Evolutionary conservation across 108 stramenopile species (phyloP), one percentile per base, ranked within the genome.

Genomic region (Cylindrotheca closterium): DNA sequence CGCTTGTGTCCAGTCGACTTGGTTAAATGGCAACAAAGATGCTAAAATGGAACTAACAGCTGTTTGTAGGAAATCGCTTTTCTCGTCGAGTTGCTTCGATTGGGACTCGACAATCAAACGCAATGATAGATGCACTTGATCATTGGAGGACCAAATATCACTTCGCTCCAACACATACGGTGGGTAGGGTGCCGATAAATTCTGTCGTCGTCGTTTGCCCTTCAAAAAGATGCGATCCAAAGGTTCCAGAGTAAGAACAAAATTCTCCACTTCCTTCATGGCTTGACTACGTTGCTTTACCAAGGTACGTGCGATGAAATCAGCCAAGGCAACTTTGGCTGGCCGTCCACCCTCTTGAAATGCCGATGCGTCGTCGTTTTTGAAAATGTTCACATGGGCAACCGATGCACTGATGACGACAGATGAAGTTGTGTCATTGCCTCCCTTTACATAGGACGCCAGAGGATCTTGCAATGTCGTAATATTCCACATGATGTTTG

Each of bases 141-240:
- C 47, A 17, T 61, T 54, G 15, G 51, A 47, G 62, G 74, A 79
- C 60, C 49, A 78, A 55, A 80, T 15, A 71, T 91, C 90, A 3
- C 77, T 84, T 10, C 90, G 78, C 69, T 91, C 87, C 72, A 91
- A 58, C 4, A 91, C 70, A 74, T 67, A 91, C 2, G 90, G 89
- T 21, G 42, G 63, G 52, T 65, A 55, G 19, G 57, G 27, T 15
- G 49, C 22, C 27, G 22, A 1, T 18, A 31, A 19, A 17, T 51
- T 21, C 27, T 47, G 46, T 51, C 47, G 55, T 55, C 70, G 68
- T 12, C 64, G 57, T 23, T 49, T 58, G 22, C 23, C 42, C 25
- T 55, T 57, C 19, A 63, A 65, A 22, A 55, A 64, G 27, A 71
- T 71, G 34, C 70, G 65, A 31, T 76, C 83, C 63, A 84, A 63